Evolutionary conservation across 148 eudicot genomes (phyloP), one percentile per base, ranked within the genome.

Genomic region (Selenicereus undatus): DNA sequence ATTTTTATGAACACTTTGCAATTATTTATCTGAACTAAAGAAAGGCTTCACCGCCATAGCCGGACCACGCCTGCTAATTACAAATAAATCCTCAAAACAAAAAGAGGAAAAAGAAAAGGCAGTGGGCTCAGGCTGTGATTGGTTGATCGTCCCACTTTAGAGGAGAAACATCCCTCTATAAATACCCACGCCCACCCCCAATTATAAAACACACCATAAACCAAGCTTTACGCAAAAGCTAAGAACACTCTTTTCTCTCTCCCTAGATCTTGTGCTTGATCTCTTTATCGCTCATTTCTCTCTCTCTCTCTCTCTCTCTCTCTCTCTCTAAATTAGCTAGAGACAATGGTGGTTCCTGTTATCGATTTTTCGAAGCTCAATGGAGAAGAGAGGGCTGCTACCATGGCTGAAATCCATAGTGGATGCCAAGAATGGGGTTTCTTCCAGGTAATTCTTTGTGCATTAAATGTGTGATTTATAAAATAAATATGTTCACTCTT

Each of bases 371-470:
- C 97, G 2, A 95, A 91, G 90, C 90, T 93, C 65, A 29, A 89
- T 75, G 97, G 99, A 21, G 92, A 91, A 65, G 94, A 90, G 60
- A 93, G 97, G 84, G 92, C 91, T 74, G 80, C 87, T 13, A 88
- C 91, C 64, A 75, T 93, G 90, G 90, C 97, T 76, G 83, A 89
- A 77, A 85, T 95, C 84, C 97, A 93, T 73, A 86, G 80, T n/a
- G 88, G 94, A 13, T 95, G 99, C 32, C 85, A 92, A 81, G 90
- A 95, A 82, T 95, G 97, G 97, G 99, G 99, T 64, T 95, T 95
- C 80, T 95, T 95, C 72, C 97, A 95, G 97, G 99, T 94, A 82
- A 82, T 32, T 62, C 17, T 66, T 26, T 66, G 1, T 66, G 6
- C 26, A 24, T 64, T 24, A 39, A 39, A 39, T 39, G 43, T 39